Evolutionary conservation across 306 rosid species (phyloP).

Genomic region (Castanea mollissima): DNA sequence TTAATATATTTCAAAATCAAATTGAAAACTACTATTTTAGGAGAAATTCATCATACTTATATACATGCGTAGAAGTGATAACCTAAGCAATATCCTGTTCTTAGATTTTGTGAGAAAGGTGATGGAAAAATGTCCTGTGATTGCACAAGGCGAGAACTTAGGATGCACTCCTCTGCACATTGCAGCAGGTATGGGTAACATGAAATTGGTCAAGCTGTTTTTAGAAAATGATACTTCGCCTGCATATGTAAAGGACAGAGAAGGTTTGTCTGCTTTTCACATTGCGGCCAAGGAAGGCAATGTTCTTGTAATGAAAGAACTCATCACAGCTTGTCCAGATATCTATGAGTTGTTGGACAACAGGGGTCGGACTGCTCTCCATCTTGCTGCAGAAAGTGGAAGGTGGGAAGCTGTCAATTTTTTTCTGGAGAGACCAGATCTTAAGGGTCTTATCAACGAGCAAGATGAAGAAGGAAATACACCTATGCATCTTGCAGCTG

Average conservation of each 20-base stretch:
- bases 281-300: constrained; percentile 7
- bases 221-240: neutral
- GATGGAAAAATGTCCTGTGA: constrained; percentile 2
- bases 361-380: constrained; percentile 5
- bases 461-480: constrained; percentile 23
- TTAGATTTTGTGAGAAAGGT: neutral
- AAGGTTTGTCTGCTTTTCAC: constrained; percentile 20
- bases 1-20: too few relatives aligned
- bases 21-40: too few relatives aligned
- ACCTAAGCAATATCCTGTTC: too few relatives aligned
- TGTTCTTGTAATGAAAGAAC: neutral
- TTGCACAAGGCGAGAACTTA: neutral
- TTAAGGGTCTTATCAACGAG: constrained; percentile 1
- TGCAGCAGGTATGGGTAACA: neutral
- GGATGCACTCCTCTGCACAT: constrained; percentile 21
- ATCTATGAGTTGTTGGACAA: constrained; percentile 14
- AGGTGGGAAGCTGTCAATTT: neutral
- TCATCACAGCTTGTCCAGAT: constrained; percentile 10
- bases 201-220: constrained; percentile 4
- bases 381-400: constrained; percentile 12
- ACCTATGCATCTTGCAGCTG: constrained; percentile 18
- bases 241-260: constrained; percentile 2
- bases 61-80: too few relatives aligned
- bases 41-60: too few relatives aligned
- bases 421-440: neutral